Base-by-base conservation (phyloP, 768 basidiomycete species). In the Rhizopogon vesiculosus region DNA sequence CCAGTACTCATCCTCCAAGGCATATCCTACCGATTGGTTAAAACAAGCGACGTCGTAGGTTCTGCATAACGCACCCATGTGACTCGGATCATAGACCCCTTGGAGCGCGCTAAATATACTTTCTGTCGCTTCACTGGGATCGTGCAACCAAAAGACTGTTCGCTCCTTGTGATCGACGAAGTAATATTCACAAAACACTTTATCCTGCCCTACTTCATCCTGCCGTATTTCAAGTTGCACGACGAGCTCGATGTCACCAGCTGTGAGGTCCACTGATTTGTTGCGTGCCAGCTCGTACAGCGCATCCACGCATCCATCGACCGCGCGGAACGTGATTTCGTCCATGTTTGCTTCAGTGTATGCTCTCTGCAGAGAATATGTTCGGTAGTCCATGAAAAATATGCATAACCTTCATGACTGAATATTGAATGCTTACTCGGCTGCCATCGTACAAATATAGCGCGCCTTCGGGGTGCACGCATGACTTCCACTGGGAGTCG, bases 101-200 rank as follows among this genome's bases (percentile, higher is more conserved):
- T 67, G 65, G 71, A 65, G n/a, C 74, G 67, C 22, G 41, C 9
- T 66, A 63, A 74, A 55, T 35, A 79, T 60, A 31, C 63, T 35
- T 1, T 29, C 16, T 2, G 31, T 42, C 1, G 54, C 55, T 5
- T 74, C 65, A 2, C 72, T 57, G 19, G 71, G 74, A 0, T 69
- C 57, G 42, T 81, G 73, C 22, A 82, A 53, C 72, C 78, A 85
- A 54, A 83, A 84, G 9, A 82, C 65, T 5, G 66, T 61, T 16
- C 76, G 73, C 0, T 62, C 63, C 0, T 58, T 31, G 50, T 82
- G 80, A 55, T 81, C 70, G 7, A 74, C 76, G 48, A 76, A 77
- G 57, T 81, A 82, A 59, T 82, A 82, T 6, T 40, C 7, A n/a
- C 53, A 58, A 16, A 8, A 49, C 10, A 22, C 5, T 9, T 16